Base-by-base conservation (phyloP, 805 yeast genomes). In the Candida berthetii region DNA sequence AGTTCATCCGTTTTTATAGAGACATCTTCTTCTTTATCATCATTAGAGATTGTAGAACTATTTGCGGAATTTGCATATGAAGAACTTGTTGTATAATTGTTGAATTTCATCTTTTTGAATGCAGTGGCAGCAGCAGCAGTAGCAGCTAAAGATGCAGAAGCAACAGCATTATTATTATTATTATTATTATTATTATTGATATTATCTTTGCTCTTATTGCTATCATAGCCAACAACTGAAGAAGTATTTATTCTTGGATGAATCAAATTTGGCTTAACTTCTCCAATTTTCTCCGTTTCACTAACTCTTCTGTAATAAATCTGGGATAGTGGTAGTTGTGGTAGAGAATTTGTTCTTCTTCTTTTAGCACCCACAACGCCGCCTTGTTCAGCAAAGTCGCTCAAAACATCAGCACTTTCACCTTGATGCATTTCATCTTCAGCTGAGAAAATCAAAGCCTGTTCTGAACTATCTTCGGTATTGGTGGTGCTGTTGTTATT, bases 321-420 rank as follows among this genome's bases (percentile, higher is more conserved):
- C 44, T 64, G 69, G 3, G 78, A 65, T 41, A 74, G 65, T 0
- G 79, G 72, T 18, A 76, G 50, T 49, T 76, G 82, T 5, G 82
- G 82, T 37, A 76, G 48, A 0, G 80, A 74, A 34, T 72, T 70
- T 0, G 80, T 74, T 52, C 80, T 60, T 47, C 69, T 68, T 46
- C 71, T 73, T 50, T 66, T 66, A 34, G 57, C 46, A 13, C 64
- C 64, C 36, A 56, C 55, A 35, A 49, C 39, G 9, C 8, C 25
- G 9, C 9, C 9, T 22, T 7, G 8, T 7, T 6, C 9, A 22
- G 9, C 25, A 22, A 22, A 22, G 9, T 22, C 25, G 9, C 25
- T 22, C 2, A 47, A 47, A 19, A 22, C 32, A 9, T 35, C 36
- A 16, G 11, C 28, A 9, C 28, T 15, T 20, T 32, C 16, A 18